Base-by-base conservation (phyloP, 2,329 filamentous ascomycete species). In the Fusarium sterilihyphosum region DNA sequence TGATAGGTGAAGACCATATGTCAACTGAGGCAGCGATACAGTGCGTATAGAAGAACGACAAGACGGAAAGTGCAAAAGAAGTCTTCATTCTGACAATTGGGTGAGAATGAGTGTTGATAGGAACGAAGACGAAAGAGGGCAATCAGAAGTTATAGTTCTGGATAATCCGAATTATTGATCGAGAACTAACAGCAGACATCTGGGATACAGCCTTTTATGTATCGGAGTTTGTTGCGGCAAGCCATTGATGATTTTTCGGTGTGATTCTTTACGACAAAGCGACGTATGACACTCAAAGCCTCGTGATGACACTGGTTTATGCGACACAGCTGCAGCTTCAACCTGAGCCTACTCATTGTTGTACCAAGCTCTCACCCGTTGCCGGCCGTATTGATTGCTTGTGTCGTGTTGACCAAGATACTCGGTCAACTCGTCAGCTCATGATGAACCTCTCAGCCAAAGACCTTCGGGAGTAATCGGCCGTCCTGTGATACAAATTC, bases 1-100 rank as follows among this genome's bases (percentile, higher is more conserved):
- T 54, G 26, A 76, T 61, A 12, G 69, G 72, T 22, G 77, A 67
- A 17, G 74, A 73, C 73, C 74, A 75, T 64, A 76, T 73, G 43
- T 77, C 74, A 20, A 78, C 76, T n/a, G 77, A 73, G 29, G 62
- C 63, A 16, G 77, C 63, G 12, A 75, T 41, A 40, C 67, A 71
- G 35, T 65, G 47, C 14, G 62, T 63, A 10, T 61, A 53, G 50
- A 74, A 62, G 47, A 75, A 52, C 20, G 71, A 64, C 17, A 76
- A 50, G 49, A 66, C 9, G 10, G 63, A 37, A 47, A 77, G 46
- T 35, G 64, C 56, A 18, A 46, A 47, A 10, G 43, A 56, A 8
- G 64, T 65, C 40, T 76, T 78, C 77, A 78, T 78, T 26, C 50
- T 71, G 65, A 29, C 6, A 11, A n/a, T 35, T 67, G 35, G 38